Conservation (phyloP, 257 asterid species). For the Ligustrum vulgare region DNA sequence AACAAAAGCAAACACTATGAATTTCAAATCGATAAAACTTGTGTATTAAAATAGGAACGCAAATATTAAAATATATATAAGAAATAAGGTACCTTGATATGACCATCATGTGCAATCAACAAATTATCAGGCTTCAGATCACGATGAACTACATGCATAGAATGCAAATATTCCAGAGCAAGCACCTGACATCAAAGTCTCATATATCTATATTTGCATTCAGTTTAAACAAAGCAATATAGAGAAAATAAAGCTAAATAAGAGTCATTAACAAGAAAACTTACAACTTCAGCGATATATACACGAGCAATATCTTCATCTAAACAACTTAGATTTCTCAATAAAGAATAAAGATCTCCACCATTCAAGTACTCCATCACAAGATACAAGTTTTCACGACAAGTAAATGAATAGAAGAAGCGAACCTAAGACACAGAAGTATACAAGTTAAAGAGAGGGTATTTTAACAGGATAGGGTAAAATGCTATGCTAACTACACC, state of each 20-base stretch:
- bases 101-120: slow-evolving; percentile 99
- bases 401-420: slow-evolving; percentile 96
- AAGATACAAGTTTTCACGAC: slow-evolving; percentile 96
- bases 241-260: slow-evolving; percentile 10
- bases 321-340: slow-evolving; percentile 96
- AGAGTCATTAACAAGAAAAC: slow-evolving; percentile 36
- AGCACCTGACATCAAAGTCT: slow-evolving; percentile 65
- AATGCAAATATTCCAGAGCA: slow-evolving; percentile 97
- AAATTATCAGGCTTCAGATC: slow-evolving; percentile 98
- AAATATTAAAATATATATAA: too few relatives aligned
- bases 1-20: slow-evolving; percentile 11
- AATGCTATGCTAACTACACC: slow-evolving; percentile 29
- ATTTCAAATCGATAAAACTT: slow-evolving; percentile 4
- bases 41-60: not conserved
- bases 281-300: slow-evolving; percentile 97
- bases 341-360: slow-evolving; percentile 93
- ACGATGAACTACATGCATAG: slow-evolving; percentile 93
- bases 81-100: slow-evolving; percentile 66
- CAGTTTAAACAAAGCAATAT: slow-evolving; percentile 8
- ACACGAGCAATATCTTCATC: slow-evolving; percentile 98
- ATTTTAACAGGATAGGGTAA: slow-evolving; percentile 21
- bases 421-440: slow-evolving; percentile 63
- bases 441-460: slow-evolving; percentile 29
- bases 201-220: slow-evolving; percentile 25
- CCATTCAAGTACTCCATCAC: slow-evolving; percentile 99